phyloP scores from a whole-genome alignment of 2,329 filamentous ascomycete genomes.

The Monosporascus sp. region DNA sequence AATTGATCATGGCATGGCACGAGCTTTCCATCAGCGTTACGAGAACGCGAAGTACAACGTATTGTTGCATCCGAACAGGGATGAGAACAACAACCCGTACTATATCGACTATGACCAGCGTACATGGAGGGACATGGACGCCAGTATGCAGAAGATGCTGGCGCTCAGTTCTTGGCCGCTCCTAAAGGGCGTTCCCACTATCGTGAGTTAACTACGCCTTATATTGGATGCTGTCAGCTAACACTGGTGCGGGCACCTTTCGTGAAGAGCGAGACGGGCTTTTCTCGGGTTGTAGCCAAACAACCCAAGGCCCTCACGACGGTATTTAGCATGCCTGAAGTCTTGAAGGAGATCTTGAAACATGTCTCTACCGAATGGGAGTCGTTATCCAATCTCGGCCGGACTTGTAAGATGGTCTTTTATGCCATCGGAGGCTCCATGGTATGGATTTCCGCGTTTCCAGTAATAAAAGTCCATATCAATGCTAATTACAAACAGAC shows the following conservation, averaged over 20 bases:
- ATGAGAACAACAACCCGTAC: not conserved
- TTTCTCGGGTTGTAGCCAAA: not conserved
- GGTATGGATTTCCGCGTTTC: conserved; percentile 10
- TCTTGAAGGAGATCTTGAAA: conserved; percentile 9
- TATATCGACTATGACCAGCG: too few species aligned
- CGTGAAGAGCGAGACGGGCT: not conserved
- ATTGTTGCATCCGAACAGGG: not conserved
- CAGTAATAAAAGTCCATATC: not conserved
- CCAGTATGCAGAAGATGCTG: not conserved
- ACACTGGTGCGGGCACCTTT: not conserved
- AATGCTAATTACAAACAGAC: not conserved
- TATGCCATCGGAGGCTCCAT: conserved; percentile 3
- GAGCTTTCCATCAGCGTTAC: too few species aligned
- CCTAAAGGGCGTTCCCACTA: not conserved
- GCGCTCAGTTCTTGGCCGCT: not conserved
- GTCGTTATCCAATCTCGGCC: conserved; percentile 15
- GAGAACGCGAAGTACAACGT: not conserved
- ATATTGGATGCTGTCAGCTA: not conserved
- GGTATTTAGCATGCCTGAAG: conserved; percentile 12
- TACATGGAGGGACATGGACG: not conserved
- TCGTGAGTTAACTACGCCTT: not conserved
- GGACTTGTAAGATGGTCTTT: conserved; percentile 16
- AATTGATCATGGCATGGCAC: too few species aligned
- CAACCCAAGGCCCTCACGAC: conserved; percentile 9
- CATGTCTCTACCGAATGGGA: conserved; percentile 10